Evolutionary conservation across 2,329 filamentous ascomycete species (phyloP).

Genomic region (Cytospora leucostoma): DNA sequence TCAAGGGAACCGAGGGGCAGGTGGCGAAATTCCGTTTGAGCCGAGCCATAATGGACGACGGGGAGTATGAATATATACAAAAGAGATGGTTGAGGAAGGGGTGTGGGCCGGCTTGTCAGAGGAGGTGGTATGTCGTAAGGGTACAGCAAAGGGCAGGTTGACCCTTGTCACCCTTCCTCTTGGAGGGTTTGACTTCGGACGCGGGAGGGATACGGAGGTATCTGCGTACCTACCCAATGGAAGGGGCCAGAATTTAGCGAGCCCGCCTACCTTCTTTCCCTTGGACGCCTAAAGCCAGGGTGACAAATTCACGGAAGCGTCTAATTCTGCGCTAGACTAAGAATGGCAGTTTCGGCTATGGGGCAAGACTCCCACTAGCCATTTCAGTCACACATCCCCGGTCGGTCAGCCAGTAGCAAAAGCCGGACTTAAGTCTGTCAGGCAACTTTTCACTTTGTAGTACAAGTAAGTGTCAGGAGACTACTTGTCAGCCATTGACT

Average conservation of each 20-base stretch:
- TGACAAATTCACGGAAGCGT: not conserved
- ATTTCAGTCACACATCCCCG: not conserved
- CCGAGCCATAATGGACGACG: slow-evolving; percentile 15
- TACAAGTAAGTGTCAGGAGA: not conserved
- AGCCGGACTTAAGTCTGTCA: not conserved
- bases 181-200: not conserved
- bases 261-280: not conserved
- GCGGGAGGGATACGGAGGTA: not conserved
- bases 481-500: not conserved
- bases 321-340: not conserved
- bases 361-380: not conserved
- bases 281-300: not conserved
- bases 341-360: not conserved
- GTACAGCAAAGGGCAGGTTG: not conserved
- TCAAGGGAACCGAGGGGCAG: slow-evolving; percentile 10
- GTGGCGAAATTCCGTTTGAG: slow-evolving; percentile 19
- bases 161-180: slow-evolving; percentile 6
- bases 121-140: slow-evolving; percentile 22
- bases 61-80: slow-evolving; percentile 24
- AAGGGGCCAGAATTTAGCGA: not conserved
- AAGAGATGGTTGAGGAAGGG: slow-evolving; percentile 1
- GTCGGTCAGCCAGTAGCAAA: not conserved
- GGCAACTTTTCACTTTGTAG: not conserved
- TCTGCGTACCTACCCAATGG: slow-evolving; percentile 1
- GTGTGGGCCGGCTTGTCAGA: slow-evolving; percentile 19